Percentiles rank a stretch among this genome's conserved stretches.
Conservation (phyloP, 164 flowering plant species). For the Protea cynaroides region DNA sequence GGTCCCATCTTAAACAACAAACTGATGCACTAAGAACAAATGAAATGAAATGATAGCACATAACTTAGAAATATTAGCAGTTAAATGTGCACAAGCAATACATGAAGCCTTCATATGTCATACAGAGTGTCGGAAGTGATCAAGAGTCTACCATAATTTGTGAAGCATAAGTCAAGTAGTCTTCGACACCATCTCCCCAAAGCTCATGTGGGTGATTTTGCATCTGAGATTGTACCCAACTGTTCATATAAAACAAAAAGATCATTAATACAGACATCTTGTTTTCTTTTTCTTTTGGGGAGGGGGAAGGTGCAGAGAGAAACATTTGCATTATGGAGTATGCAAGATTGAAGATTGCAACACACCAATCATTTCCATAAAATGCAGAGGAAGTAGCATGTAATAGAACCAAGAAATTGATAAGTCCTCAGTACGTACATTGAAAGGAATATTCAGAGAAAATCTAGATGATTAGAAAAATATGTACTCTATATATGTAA, state of each 20-base stretch:
- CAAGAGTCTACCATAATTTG: slow-evolving; percentile 54
- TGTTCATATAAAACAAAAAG: slow-evolving; percentile 22
- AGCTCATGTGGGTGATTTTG: slow-evolving; percentile 91
- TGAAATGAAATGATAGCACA: background rate
- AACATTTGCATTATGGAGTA: background rate
- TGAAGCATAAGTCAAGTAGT: slow-evolving; percentile 75
- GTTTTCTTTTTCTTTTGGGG: background rate
- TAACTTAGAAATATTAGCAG: background rate
- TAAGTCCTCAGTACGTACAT: background rate
- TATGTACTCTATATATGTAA: too few relatives aligned
- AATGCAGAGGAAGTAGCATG: background rate
- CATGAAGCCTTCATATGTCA: background rate
- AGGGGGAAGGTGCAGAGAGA: background rate
- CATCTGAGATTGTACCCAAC: slow-evolving; percentile 89
- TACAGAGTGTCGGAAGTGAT: background rate
- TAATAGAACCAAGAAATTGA: slow-evolving; percentile 1
- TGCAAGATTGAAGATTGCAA: background rate
- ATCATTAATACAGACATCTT: background rate
- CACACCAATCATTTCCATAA: background rate
- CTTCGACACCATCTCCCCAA: slow-evolving; percentile 91
- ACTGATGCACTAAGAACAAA: background rate
- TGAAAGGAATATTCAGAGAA: background rate
- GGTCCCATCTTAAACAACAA: too few relatives aligned
- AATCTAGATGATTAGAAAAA: background rate
- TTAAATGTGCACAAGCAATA: background rate